These are phyloP conservation scores for Globisporangium okanoganense DNA, from an alignment of 352 stramenopile genomes.

Conservation along the genomic window DNA sequence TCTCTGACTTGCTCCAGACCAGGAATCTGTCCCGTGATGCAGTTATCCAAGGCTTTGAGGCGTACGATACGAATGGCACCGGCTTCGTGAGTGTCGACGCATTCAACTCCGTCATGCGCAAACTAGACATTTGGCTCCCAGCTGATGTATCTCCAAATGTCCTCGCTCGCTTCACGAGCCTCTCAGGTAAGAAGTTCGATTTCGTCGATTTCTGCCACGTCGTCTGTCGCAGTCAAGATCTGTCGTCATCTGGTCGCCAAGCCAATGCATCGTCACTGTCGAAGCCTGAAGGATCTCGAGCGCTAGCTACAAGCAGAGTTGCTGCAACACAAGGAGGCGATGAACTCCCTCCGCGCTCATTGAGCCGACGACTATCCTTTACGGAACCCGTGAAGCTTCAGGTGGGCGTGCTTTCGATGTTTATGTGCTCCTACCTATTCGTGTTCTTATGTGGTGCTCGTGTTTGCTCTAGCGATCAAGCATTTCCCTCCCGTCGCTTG, in stretches of 20 bases:
- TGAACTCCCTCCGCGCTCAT: no score
- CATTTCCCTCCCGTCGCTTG: conserved; percentile 9
- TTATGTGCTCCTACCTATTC: background rate
- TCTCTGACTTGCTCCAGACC: conserved; percentile 43
- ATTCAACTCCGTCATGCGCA: conserved; percentile 58
- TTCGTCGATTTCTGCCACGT: conserved; percentile 71
- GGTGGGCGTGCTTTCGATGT: background rate
- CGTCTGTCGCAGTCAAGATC: conserved; percentile 11
- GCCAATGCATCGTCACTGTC: background rate
- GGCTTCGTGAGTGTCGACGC: conserved; percentile 66
- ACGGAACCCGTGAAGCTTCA: background rate
- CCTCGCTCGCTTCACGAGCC: conserved; percentile 39
- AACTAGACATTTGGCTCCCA: conserved; percentile 48
- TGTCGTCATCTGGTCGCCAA: conserved; percentile 5
- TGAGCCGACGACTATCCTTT: background rate
- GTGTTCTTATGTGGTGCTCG: background rate
- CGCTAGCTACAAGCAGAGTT: background rate
- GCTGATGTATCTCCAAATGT: conserved; percentile 40
- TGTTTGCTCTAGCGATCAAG: background rate
- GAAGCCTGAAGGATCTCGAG: background rate
- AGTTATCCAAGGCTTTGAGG: conserved; percentile 38
- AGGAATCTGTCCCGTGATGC: conserved; percentile 25
- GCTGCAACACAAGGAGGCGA: background rate
- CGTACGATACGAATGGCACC: conserved; percentile 54
- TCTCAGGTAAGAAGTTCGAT: conserved; percentile 55